A percentile compares a stretch with the other conserved stretches of the same genome.
Evolutionary conservation across 306 rosid species (phyloP).

Genomic region (Vigna radiata): DNA sequence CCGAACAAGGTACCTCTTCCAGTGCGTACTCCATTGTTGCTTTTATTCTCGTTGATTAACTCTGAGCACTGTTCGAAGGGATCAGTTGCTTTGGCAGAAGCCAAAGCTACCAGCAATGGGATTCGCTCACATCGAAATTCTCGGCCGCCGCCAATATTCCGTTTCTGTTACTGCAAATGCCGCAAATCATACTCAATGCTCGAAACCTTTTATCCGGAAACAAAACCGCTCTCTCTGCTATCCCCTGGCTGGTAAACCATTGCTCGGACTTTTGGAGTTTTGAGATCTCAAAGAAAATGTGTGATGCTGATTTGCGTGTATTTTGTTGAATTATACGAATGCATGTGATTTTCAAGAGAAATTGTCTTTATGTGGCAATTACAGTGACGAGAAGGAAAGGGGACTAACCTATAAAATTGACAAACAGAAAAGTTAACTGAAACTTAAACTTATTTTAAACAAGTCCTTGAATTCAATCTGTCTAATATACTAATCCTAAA

Average conservation of each 20-base stretch:
- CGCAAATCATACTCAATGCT: constrained; percentile 85
- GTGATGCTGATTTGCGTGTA: no score
- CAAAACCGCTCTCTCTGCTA: constrained; percentile 73
- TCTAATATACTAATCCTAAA: no score
- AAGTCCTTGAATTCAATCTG: no score
- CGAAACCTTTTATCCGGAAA: constrained; percentile 76
- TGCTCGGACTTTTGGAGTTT: background rate
- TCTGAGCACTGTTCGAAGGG: constrained; percentile 54
- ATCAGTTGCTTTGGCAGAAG: constrained; percentile 52
- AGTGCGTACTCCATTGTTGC: background rate
- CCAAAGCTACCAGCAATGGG: constrained; percentile 73
- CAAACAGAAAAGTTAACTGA: no score
- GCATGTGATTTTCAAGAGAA: no score
- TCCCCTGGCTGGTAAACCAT: constrained; percentile 65
- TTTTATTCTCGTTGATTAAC: background rate
- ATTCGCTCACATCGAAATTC: constrained; percentile 77
- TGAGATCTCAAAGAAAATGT: no score
- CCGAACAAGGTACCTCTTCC: constrained; percentile 61
- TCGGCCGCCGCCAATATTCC: constrained; percentile 87
- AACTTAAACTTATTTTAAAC: no score
- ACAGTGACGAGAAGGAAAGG: no score
- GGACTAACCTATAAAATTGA: no score
- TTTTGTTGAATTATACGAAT: no score
- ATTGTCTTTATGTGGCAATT: no score
- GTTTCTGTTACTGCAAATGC: constrained; percentile 80